Evolutionary conservation across 352 stramenopile genomes (phyloP), one percentile per base, ranked within the genome.

Genomic region (Albugo laibachii): DNA sequence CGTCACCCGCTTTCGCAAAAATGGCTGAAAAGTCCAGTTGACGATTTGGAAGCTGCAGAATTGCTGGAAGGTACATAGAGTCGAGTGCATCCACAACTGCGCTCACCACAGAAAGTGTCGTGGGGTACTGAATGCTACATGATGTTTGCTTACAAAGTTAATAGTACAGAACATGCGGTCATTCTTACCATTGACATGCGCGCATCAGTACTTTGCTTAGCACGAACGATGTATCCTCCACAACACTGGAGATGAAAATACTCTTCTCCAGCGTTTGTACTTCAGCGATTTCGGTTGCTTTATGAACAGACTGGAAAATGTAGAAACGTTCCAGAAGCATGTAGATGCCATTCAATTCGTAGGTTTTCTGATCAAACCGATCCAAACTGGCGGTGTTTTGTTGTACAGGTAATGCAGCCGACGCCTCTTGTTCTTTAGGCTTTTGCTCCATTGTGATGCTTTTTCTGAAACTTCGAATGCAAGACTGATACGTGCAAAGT

Each of bases 161-260:
- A 14, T 41, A 41, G 11, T 41, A 2, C 16, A 41, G 15, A 12
- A 19, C 2, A 13, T n/a, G 16, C 49, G 20, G 1, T 13, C 13
- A 4, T 4, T 52, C 54, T 18, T 51, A 85, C 75, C 73, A 84
- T 47, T 91, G 77, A 0, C 64, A 83, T 1, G 74, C 69, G 18
- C 72, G 65, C 35, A 66, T 75, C 55, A 91, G 82, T 14, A 73
- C 63, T 55, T 91, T 87, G 56, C 85, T 80, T 34, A 91, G 58
- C 34, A 91, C 77, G 37, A 87, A 91, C 24, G 74, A 86, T 15
- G 79, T 71, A 43, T 91, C 74, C 48, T 91, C 74, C 19, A 91
- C 77, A 13, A 85, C 66, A 57, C 74, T 87, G 15, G 66, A 84
- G 2, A 85, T 67, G 43, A 74, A 87, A 13, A 87, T 69, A 15